Base-by-base conservation (phyloP, 768 basidiomycete genomes). In the Cystobasidium tubakii region DNA sequence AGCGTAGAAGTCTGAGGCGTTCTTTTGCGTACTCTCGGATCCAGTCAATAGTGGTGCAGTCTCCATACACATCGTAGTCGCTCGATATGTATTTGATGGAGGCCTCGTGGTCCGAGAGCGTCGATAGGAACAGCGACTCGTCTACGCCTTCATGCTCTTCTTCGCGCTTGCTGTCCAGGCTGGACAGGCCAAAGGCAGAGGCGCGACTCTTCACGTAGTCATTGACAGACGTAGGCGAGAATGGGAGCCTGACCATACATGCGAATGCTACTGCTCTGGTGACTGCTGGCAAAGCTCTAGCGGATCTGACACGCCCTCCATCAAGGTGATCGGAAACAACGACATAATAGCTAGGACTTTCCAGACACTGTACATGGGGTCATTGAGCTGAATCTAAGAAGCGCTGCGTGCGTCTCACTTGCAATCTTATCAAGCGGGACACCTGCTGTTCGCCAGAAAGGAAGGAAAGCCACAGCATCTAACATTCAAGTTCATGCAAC, bases 41-140 rank as follows among this genome's bases (percentile, higher is more conserved):
- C 66, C 66, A 67, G 50, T 67, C 66, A 7, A 67, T 46, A 54
- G 43, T 67, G 9, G 66, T 67, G 31, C 66, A 54, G 50, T 67
- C 66, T 43, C 50, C 44, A 67, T 50, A 50, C 9, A 31, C 66
- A 67, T 50, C 66, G 29, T 44, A 27, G 1, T 39, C 36, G 63
- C 33, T 65, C 34, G 63, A 44, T 1, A 65, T 7, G 29, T 39
- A 65, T 42, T 65, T 44, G 63, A 44, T 34, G 25, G 63, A 39
- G 1, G 57, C 57, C 27, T 60, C 57, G 29, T 60, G 57, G 29
- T 60, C 57, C 25, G 57, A 29, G 13, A 27, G 25, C 13, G 6
- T 17, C 25, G 57, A 27, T 12, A 29, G 57, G 23, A 60, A 60
- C 29, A 60, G 27, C 57, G 57, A 60, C 33, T 60, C 57, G 33